phyloP scores from a whole-genome alignment of 2,329 filamentous ascomycete species.

The Bipolaris gigantea region DNA sequence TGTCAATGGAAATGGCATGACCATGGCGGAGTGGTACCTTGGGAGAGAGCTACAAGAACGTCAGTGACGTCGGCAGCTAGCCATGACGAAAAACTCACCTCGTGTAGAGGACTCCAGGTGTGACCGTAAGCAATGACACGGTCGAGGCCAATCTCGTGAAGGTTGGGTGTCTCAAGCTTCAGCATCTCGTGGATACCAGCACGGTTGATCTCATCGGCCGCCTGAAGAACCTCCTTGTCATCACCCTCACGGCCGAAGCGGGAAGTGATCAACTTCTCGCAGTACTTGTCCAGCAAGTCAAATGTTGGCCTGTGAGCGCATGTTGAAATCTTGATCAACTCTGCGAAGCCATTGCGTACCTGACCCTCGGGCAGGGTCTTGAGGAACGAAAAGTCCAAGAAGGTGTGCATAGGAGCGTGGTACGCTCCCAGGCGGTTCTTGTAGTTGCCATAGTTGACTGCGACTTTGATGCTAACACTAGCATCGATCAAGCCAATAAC shows the following conservation, averaged over 20 bases:
- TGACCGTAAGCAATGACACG: conserved; percentile 74
- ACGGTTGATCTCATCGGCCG: conserved; percentile 69
- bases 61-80: conserved; percentile 7
- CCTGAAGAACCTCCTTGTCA: conserved; percentile 60
- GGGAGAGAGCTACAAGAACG: conserved; percentile 58
- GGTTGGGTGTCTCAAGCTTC: conserved; percentile 71
- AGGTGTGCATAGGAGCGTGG: conserved; percentile 71
- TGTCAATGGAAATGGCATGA: conserved; percentile 74
- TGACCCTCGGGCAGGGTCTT: conserved; percentile 67
- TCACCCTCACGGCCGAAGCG: conserved; percentile 66
- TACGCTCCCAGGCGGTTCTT: conserved; percentile 76
- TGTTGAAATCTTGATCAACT: conserved; percentile 75
- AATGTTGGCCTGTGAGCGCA: conserved; percentile 69
- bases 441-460: conserved; percentile 74
- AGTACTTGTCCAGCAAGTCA: conserved; percentile 68
- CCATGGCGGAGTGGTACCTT: conserved; percentile 70
- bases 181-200: conserved; percentile 73
- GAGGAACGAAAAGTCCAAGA: conserved; percentile 74
- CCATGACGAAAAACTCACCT: conserved; percentile 20
- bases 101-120: conserved; percentile 73
- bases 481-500: conserved; percentile 76
- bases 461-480: conserved; percentile 76
- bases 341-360: conserved; percentile 73
- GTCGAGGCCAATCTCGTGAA: conserved; percentile 73
- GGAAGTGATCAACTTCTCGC: conserved; percentile 66